A percentile compares a stretch with the other conserved stretches of the same genome.
Evolutionary conservation across 805 yeast genomes (phyloP).

Genomic region (Candida andamanensis): DNA sequence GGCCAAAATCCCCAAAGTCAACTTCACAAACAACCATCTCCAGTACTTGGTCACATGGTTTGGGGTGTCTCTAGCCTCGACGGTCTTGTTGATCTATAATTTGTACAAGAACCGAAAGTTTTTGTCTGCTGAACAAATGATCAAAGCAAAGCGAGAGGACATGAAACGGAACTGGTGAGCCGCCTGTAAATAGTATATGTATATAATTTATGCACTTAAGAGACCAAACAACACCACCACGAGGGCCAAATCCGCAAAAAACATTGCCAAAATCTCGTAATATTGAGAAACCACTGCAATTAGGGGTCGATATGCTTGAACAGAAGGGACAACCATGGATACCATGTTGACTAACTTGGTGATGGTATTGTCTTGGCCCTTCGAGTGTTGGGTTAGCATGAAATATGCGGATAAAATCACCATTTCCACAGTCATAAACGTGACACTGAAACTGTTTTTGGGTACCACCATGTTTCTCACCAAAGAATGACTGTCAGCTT

Average conservation of each 20-base stretch:
- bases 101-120: slow-evolving; percentile 25
- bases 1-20: slow-evolving; percentile 77
- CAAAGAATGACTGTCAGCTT: slow-evolving; percentile 24
- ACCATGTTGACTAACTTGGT: slow-evolving; percentile 27
- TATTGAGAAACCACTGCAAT: slow-evolving; percentile 26
- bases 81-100: slow-evolving; percentile 51
- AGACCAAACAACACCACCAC: slow-evolving; percentile 36
- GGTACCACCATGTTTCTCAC: slow-evolving; percentile 13
- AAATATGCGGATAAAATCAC: slow-evolving; percentile 30
- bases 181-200: slow-evolving; percentile 1
- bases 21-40: slow-evolving; percentile 80
- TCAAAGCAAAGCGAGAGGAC: slow-evolving; percentile 35
- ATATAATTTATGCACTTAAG: slow-evolving; percentile 14
- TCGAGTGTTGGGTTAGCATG: slow-evolving; percentile 19
- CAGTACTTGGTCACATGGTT: slow-evolving; percentile 96
- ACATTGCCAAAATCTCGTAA: slow-evolving; percentile 32
- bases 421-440: slow-evolving; percentile 28
- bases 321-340: slow-evolving; percentile 30
- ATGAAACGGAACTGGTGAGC: slow-evolving; percentile 28
- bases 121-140: slow-evolving; percentile 34
- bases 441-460: slow-evolving; percentile 18
- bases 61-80: slow-evolving; percentile 71
- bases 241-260: slow-evolving; percentile 33
- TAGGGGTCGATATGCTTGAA: slow-evolving; percentile 23
- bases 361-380: slow-evolving; percentile 22